phyloP scores from a whole-genome alignment of 2,329 filamentous ascomycete species.

The Knoxdaviesia proteae region DNA sequence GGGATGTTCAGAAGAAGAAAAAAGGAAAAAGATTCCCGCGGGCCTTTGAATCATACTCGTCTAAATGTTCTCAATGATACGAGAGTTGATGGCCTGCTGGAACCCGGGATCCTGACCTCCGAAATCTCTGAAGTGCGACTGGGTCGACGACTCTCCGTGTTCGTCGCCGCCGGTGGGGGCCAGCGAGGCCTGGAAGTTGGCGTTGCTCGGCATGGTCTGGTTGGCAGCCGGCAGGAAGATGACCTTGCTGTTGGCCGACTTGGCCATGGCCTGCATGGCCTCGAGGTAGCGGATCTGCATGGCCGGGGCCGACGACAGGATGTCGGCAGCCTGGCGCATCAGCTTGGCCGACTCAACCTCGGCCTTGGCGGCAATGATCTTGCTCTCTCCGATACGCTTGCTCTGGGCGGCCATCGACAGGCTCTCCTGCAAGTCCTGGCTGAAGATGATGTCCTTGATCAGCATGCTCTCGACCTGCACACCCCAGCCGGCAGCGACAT shows the following conservation, averaged over 20 bases:
- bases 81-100: constrained; percentile 62
- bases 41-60: background rate
- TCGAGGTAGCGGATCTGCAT: constrained; percentile 98
- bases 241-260: constrained; percentile 73
- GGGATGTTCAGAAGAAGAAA: too few relatives aligned
- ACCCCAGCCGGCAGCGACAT: constrained; percentile 84
- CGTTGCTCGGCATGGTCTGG: constrained; percentile 31
- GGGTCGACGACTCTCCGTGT: constrained; percentile 18
- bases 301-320: constrained; percentile 72
- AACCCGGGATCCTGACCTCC: constrained; percentile 39
- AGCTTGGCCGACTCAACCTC: constrained; percentile 94
- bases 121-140: constrained; percentile 26
- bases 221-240: constrained; percentile 48
- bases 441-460: constrained; percentile 98
- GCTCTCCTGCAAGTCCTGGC: constrained; percentile 81
- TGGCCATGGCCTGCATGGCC: constrained; percentile 97
- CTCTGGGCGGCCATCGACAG: constrained; percentile 96
- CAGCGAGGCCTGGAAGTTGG: constrained; percentile 14
- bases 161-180: constrained; percentile 12
- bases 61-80: constrained; percentile 73
- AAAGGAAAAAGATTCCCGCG: too few relatives aligned
- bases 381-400: constrained; percentile 95
- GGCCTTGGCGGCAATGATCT: constrained; percentile 91
- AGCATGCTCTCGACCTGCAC: constrained; percentile 96
- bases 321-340: constrained; percentile 84